phyloP scores from a whole-genome alignment of 2,329 filamentous ascomycete genomes.

The Claviceps capensis region DNA sequence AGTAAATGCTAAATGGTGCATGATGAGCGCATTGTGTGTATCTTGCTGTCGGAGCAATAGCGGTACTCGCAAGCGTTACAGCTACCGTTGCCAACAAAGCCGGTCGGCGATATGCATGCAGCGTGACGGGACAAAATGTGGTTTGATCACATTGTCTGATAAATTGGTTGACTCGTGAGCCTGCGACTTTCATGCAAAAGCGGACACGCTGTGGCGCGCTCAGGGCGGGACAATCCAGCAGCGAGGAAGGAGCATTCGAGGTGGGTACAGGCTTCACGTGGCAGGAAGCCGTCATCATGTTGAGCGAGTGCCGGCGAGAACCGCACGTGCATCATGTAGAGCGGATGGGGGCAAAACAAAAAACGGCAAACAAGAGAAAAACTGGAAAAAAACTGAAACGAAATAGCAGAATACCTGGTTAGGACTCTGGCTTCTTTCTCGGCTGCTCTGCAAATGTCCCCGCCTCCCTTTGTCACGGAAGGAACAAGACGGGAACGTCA shows the following conservation, averaged over 20 bases:
- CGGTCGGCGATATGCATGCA: background rate
- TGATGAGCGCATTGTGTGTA: too few species aligned
- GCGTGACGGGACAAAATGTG: background rate
- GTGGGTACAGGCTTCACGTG: background rate
- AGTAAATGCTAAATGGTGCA: too few species aligned
- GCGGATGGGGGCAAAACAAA: background rate
- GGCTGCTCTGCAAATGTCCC: too few species aligned
- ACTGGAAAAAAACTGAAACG: background rate
- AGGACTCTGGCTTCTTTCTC: too few species aligned
- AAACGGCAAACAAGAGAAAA: too few species aligned
- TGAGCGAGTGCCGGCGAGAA: background rate
- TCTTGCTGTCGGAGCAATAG: background rate
- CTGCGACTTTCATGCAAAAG: background rate
- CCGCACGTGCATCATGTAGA: background rate
- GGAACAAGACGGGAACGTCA: too few species aligned
- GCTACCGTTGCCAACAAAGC: background rate
- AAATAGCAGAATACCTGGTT: background rate
- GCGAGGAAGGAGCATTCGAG: background rate
- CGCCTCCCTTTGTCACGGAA: too few species aligned
- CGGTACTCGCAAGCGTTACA: background rate
- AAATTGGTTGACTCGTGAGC: background rate
- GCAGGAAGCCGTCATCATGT: background rate
- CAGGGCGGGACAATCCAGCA: background rate
- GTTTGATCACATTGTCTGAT: background rate
- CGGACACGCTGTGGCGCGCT: background rate